Evolutionary conservation across 805 yeast genomes (phyloP).

Genomic region (Spathaspora hagerdaliae): DNA sequence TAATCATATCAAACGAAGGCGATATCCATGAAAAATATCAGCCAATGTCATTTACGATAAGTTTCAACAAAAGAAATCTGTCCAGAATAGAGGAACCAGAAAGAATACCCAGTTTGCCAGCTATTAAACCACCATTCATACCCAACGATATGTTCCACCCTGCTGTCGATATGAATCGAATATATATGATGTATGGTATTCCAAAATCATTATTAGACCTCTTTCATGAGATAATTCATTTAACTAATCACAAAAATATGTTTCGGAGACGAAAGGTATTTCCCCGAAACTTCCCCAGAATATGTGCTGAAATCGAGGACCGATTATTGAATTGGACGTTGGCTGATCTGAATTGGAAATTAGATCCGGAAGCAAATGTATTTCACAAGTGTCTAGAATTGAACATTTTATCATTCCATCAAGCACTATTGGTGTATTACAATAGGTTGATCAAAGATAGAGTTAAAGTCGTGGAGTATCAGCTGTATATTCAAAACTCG

Average conservation of each 20-base stretch:
- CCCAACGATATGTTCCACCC: constrained; percentile 10
- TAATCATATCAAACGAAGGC: constrained; percentile 8
- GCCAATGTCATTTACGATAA: constrained; percentile 25
- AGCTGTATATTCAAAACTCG: constrained; percentile 29
- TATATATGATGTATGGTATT: constrained; percentile 45
- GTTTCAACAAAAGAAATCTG: constrained; percentile 16
- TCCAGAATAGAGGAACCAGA: neutral
- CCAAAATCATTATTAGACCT: constrained; percentile 45
- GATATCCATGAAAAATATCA: constrained; percentile 3
- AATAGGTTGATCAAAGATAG: constrained; percentile 43
- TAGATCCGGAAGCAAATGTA: constrained; percentile 14
- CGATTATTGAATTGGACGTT: constrained; percentile 44
- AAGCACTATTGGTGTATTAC: constrained; percentile 41
- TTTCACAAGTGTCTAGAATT: constrained; percentile 36
- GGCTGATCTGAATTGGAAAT: constrained; percentile 32
- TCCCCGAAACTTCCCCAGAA: constrained; percentile 52
- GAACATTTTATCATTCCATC: constrained; percentile 32
- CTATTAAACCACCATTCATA: neutral
- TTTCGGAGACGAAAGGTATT: constrained; percentile 34
- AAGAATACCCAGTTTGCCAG: neutral
- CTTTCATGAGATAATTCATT: constrained; percentile 41
- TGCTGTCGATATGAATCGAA: constrained; percentile 13
- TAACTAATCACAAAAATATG: constrained; percentile 51
- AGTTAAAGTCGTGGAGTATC: constrained; percentile 27
- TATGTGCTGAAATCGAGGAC: constrained; percentile 54